These are phyloP conservation scores for Penicillium paxilli DNA, from an alignment of 495 filamentous ascomycete genomes.

Conservation along the genomic window DNA sequence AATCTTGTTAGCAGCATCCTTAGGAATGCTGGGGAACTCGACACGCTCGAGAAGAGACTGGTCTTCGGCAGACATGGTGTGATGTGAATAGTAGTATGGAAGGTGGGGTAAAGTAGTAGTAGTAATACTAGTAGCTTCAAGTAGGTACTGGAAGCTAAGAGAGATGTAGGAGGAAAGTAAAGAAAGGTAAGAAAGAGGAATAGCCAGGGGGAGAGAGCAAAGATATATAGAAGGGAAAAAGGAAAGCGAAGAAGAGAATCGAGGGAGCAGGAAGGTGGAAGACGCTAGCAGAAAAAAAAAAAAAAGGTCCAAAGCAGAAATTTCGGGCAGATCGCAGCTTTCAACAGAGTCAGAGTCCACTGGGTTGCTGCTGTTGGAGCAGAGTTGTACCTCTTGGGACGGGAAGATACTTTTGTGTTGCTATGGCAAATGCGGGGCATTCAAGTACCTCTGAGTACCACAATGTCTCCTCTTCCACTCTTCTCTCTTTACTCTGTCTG, in stretches of 20 bases:
- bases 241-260: constrained; percentile 7
- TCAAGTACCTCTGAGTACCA: constrained; percentile 6
- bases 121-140: too few relatives aligned
- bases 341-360: too few relatives aligned
- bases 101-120: background rate
- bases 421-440: background rate
- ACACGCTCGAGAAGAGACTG: constrained; percentile 35
- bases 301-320: constrained; percentile 13
- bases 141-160: background rate
- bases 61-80: constrained; percentile 29
- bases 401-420: background rate
- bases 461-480: background rate
- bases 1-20: constrained; percentile 33
- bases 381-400: constrained; percentile 5
- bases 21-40: constrained; percentile 32
- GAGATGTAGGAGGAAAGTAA: background rate
- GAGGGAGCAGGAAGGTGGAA: constrained; percentile 7
- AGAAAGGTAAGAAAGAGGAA: background rate
- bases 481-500: background rate
- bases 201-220: constrained; percentile 1
- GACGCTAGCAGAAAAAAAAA: constrained; percentile 13
- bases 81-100: background rate
- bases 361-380: too few relatives aligned
- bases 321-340: constrained; percentile 15
- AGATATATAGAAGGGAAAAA: constrained; percentile 2